A percentile compares a stretch with the other conserved stretches of the same genome.
Evolutionary conservation across 257 asterid genomes (phyloP).

Genomic region (Solanum medicagineum): DNA sequence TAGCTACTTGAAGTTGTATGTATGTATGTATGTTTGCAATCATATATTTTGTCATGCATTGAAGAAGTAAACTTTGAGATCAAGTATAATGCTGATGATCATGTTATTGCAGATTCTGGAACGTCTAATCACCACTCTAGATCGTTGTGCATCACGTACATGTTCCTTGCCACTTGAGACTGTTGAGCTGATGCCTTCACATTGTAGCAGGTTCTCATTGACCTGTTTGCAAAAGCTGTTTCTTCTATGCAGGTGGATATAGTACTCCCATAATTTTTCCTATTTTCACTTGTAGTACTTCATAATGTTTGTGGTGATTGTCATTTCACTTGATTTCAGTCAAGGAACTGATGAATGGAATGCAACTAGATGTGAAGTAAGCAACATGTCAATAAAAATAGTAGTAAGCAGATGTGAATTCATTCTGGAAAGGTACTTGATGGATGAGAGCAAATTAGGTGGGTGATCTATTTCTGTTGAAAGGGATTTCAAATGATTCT

Average conservation of each 20-base stretch:
- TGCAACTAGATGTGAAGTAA: constrained; percentile 51
- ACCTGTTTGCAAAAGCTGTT: constrained; percentile 89
- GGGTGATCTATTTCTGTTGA: constrained; percentile 2
- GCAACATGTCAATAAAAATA: constrained; percentile 50
- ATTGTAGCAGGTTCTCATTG: constrained; percentile 96
- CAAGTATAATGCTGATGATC: neutral
- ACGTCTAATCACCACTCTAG: constrained; percentile 72
- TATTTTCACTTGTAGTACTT: neutral
- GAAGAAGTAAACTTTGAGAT: neutral
- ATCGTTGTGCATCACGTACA: constrained; percentile 96
- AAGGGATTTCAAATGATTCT: neutral
- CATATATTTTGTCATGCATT: neutral
- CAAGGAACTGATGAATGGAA: constrained; percentile 44
- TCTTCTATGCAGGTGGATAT: constrained; percentile 65
- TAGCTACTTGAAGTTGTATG: neutral
- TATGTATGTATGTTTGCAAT: neutral
- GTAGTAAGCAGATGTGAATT: constrained; percentile 76
- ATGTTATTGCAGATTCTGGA: constrained; percentile 46
- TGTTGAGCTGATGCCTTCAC: constrained; percentile 91
- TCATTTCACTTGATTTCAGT: constrained; percentile 37
- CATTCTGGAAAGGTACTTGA: constrained; percentile 64
- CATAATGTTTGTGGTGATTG: neutral
- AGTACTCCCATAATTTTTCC: neutral
- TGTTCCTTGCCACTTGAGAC: constrained; percentile 86
- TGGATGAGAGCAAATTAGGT: constrained; percentile 81